phyloP scores from a whole-genome alignment of 1,284 basidiomycete species.

The Xanthoconium separans region DNA sequence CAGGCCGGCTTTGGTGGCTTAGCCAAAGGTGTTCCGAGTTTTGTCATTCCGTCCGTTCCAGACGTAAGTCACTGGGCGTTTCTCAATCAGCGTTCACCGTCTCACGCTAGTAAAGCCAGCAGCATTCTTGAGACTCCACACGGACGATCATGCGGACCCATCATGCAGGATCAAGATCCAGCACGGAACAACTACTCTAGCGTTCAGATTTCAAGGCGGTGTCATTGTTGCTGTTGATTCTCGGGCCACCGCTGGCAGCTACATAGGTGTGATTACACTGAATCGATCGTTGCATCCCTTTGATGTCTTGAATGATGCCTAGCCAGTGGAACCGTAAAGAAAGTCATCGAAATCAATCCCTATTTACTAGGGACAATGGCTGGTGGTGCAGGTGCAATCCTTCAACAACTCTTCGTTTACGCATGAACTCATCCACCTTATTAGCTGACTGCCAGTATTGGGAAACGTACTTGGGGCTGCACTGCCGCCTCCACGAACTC shows the following conservation, averaged over 20 bases:
- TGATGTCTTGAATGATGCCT: slow-evolving; percentile 4
- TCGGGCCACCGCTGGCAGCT: slow-evolving; percentile 94
- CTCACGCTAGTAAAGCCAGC: slow-evolving; percentile 62
- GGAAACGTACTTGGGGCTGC: slow-evolving; percentile 99
- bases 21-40: slow-evolving; percentile 65
- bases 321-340: slow-evolving; percentile 96
- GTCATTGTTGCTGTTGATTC: slow-evolving; percentile 99
- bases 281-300: not conserved
- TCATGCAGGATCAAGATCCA: slow-evolving; percentile 96
- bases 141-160: slow-evolving; percentile 91
- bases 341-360: slow-evolving; percentile 99
- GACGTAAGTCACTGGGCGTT: slow-evolving; percentile 54
- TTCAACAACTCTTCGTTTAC: slow-evolving; percentile 2
- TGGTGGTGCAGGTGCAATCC: slow-evolving; percentile 84
- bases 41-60: slow-evolving; percentile 67
- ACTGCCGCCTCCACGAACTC: slow-evolving; percentile 96
- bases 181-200: slow-evolving; percentile 98
- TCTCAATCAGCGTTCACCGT: not conserved
- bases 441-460: slow-evolving; percentile 92
- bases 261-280: slow-evolving; percentile 70
- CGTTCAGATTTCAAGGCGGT: slow-evolving; percentile 95
- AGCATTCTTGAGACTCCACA: slow-evolving; percentile 85
- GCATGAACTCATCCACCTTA: slow-evolving; percentile 6
- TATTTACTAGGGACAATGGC: slow-evolving; percentile 99
- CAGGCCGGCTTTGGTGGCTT: slow-evolving; percentile 76